A percentile compares a stretch with the other conserved stretches of the same genome.
Conservation (phyloP, 2,329 filamentous ascomycete genomes). For the Diaporthe batatas region DNA sequence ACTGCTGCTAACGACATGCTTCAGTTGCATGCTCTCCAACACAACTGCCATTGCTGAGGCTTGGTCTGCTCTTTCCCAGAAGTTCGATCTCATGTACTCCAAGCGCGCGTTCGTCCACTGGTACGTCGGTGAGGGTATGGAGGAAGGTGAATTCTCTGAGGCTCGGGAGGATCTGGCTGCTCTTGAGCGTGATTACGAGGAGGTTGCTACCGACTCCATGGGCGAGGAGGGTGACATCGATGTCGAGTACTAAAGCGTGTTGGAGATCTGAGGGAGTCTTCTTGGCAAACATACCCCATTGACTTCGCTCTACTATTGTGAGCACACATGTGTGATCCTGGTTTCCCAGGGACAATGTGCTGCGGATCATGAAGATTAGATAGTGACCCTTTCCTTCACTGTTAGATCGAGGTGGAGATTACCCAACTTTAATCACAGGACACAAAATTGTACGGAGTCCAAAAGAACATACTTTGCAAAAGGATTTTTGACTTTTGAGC, state of each 20-base stretch:
- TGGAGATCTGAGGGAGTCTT: constrained; percentile 39
- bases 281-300: constrained; percentile 40
- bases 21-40: constrained; percentile 96
- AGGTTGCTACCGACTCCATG: constrained; percentile 94
- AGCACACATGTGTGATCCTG: constrained; percentile 13
- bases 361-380: constrained; percentile 39
- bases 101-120: constrained; percentile 99
- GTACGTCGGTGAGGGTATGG: constrained; percentile 99
- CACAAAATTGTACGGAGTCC: constrained; percentile 41
- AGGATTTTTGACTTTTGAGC: not conserved
- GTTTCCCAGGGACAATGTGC: constrained; percentile 4
- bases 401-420: constrained; percentile 41
- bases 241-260: constrained; percentile 83
- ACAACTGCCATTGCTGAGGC: constrained; percentile 98
- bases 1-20: not conserved
- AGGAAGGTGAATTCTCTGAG: constrained; percentile 99
- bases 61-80: constrained; percentile 95
- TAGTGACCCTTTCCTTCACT: constrained; percentile 39
- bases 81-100: constrained; percentile 99
- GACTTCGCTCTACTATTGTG: constrained; percentile 38
- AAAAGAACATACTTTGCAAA: constrained; percentile 36
- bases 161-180: constrained; percentile 98
- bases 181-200: constrained; percentile 98
- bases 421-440: constrained; percentile 43
- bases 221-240: constrained; percentile 87